These are phyloP conservation scores for Pichia eremophila DNA, from an alignment of 805 yeast genomes.

Conservation along the genomic window DNA sequence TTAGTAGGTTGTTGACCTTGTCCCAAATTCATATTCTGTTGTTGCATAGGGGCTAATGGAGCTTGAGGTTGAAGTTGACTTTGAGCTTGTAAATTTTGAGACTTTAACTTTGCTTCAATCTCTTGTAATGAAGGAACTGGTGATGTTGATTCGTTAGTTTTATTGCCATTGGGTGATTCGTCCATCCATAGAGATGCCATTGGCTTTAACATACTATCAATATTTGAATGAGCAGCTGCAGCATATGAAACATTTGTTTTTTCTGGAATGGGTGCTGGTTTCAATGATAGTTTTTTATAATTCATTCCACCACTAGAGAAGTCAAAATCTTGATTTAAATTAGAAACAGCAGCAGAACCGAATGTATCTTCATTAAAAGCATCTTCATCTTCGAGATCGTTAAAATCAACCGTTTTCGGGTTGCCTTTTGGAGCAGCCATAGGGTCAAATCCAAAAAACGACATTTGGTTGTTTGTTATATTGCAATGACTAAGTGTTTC, in stretches of 20 bases:
- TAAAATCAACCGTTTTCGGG: slow-evolving; percentile 48
- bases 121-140: slow-evolving; percentile 66
- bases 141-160: slow-evolving; percentile 8
- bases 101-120: slow-evolving; percentile 67
- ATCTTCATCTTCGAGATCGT: slow-evolving; percentile 74
- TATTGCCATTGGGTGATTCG: slow-evolving; percentile 4
- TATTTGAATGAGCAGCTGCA: slow-evolving; percentile 28
- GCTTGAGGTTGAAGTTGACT: slow-evolving; percentile 21
- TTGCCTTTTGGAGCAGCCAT: slow-evolving; percentile 25
- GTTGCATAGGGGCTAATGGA: slow-evolving; percentile 16
- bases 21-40: slow-evolving; percentile 3
- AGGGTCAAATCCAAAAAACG: slow-evolving; percentile 60
- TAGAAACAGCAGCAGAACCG: slow-evolving; percentile 40
- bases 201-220: slow-evolving; percentile 46
- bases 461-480: slow-evolving; percentile 30
- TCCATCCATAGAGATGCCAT: slow-evolving; percentile 65
- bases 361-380: slow-evolving; percentile 76
- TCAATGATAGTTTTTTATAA: slow-evolving; percentile 5
- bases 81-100: slow-evolving; percentile 26
- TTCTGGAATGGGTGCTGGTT: slow-evolving; percentile 17
- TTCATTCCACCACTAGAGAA: slow-evolving; percentile 37
- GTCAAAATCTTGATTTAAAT: slow-evolving; percentile 50
- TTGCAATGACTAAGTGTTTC: no score
- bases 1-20: slow-evolving; percentile 5
- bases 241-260: slow-evolving; percentile 33